Evolutionary conservation across 2,329 filamentous ascomycete genomes (phyloP).

Genomic region (Dactylellina sp.): DNA sequence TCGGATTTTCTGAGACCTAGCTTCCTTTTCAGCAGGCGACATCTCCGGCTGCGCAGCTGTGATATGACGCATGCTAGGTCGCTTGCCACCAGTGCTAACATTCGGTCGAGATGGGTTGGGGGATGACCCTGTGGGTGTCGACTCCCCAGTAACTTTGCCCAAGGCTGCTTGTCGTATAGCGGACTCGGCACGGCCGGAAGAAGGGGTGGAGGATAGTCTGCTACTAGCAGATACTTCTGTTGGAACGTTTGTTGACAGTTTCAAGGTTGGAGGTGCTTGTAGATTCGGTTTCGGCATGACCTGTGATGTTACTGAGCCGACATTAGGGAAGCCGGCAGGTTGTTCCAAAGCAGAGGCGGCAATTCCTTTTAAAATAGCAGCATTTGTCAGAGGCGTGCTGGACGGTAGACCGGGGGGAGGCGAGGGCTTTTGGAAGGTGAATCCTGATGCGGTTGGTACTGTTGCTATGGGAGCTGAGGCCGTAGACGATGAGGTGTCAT

Average conservation of each 20-base stretch:
- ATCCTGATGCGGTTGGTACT: not conserved
- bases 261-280: constrained; percentile 19
- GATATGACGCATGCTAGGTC: constrained; percentile 49
- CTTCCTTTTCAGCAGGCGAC: constrained; percentile 47
- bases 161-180: constrained; percentile 10
- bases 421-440: constrained; percentile 8
- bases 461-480: not conserved
- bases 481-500: constrained; percentile 3
- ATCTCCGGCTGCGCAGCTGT: constrained; percentile 29
- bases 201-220: not conserved
- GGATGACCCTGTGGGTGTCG: constrained; percentile 58
- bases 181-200: constrained; percentile 11
- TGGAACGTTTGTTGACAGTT: constrained; percentile 26
- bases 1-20: constrained; percentile 70
- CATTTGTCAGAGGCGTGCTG: constrained; percentile 3
- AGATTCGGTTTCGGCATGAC: constrained; percentile 8
- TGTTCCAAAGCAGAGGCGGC: constrained; percentile 50
- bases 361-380: constrained; percentile 42
- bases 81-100: constrained; percentile 54
- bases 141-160: constrained; percentile 56
- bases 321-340: constrained; percentile 6
- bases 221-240: not conserved
- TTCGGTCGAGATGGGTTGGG: constrained; percentile 29
- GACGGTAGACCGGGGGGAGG: constrained; percentile 8
- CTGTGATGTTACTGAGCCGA: not conserved